phyloP scores from a whole-genome alignment of 2,329 filamentous ascomycete genomes.

The Pestalotiopsis sp. region DNA sequence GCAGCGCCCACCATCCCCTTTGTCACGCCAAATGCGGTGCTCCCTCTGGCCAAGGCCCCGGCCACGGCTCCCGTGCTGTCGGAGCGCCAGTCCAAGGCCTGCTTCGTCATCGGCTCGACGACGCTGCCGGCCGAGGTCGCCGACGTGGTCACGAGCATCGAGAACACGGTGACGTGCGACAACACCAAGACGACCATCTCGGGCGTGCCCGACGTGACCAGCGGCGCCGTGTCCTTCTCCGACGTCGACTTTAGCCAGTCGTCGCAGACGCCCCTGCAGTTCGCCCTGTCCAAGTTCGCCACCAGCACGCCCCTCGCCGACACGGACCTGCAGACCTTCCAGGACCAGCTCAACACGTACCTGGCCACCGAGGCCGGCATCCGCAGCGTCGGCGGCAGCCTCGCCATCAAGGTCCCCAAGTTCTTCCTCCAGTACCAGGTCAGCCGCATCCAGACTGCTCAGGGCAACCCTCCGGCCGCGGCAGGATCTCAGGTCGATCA shows the following conservation, averaged over 20 bases:
- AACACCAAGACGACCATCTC: constrained; percentile 48
- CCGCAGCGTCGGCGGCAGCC: constrained; percentile 52
- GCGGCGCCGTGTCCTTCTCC: constrained; percentile 53
- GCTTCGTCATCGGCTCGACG: constrained; percentile 56
- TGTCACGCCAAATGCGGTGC: constrained; percentile 12
- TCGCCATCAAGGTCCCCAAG: constrained; percentile 64
- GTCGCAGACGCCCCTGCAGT: constrained; percentile 50
- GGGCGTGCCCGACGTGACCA: constrained; percentile 59
- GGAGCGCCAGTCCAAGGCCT: constrained; percentile 28
- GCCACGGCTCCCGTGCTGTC: not conserved
- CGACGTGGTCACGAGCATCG: constrained; percentile 44
- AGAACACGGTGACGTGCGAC: constrained; percentile 52
- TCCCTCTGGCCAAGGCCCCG: constrained; percentile 8
- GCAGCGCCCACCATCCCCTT: constrained; percentile 14
- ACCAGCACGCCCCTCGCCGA: constrained; percentile 51
- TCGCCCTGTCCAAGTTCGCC: constrained; percentile 56
- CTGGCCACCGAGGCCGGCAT: constrained; percentile 63
- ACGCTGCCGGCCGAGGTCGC: constrained; percentile 54
- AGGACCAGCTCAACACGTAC: constrained; percentile 58
- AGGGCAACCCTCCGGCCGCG: constrained; percentile 56
- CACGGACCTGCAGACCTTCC: constrained; percentile 53
- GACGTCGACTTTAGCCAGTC: constrained; percentile 59
- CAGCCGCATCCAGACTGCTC: constrained; percentile 60
- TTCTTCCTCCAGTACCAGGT: constrained; percentile 66
- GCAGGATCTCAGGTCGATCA: constrained; percentile 59